Evolutionary conservation across 306 rosid genomes (phyloP).

Genomic region (Rubus parviflorus): DNA sequence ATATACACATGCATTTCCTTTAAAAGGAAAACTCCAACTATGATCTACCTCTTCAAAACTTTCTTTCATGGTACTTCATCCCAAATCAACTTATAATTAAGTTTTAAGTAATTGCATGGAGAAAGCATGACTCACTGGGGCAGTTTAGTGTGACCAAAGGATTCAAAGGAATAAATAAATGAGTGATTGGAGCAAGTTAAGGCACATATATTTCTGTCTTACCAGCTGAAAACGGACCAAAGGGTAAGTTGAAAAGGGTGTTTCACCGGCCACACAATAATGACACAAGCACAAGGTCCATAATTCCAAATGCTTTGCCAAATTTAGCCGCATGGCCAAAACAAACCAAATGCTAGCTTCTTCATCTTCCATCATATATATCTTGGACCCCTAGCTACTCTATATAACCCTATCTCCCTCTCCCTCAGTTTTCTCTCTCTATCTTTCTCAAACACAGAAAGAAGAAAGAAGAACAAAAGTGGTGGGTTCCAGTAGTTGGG

Average conservation of each 20-base stretch:
- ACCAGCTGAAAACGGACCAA: conserved; percentile 37
- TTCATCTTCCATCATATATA: neutral
- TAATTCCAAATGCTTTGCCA: conserved; percentile 22
- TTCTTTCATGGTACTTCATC: too few species aligned
- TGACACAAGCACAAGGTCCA: conserved; percentile 4
- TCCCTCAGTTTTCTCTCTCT: neutral
- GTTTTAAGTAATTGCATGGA: conserved; percentile 4
- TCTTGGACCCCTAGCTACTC: neutral
- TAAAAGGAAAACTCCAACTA: neutral
- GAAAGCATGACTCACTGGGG: conserved; percentile 22
- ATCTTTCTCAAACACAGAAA: conserved; percentile 15
- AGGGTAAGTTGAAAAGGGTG: conserved; percentile 53
- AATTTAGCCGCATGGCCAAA: conserved; percentile 17
- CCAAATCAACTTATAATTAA: neutral
- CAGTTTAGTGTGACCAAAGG: conserved; percentile 15
- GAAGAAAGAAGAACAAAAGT: conserved; percentile 1
- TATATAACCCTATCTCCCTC: conserved; percentile 12
- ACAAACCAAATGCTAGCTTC: conserved; percentile 4
- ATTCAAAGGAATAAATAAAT: conserved; percentile 9
- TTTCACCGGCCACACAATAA: conserved; percentile 52
- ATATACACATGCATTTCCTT: neutral
- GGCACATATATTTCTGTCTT: conserved; percentile 36
- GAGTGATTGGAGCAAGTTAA: conserved; percentile 30
- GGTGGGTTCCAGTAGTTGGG: conserved; percentile 29
- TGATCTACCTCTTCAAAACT: neutral